phyloP scores from a whole-genome alignment of 352 stramenopile species.

The Pythium pyrilobum region DNA sequence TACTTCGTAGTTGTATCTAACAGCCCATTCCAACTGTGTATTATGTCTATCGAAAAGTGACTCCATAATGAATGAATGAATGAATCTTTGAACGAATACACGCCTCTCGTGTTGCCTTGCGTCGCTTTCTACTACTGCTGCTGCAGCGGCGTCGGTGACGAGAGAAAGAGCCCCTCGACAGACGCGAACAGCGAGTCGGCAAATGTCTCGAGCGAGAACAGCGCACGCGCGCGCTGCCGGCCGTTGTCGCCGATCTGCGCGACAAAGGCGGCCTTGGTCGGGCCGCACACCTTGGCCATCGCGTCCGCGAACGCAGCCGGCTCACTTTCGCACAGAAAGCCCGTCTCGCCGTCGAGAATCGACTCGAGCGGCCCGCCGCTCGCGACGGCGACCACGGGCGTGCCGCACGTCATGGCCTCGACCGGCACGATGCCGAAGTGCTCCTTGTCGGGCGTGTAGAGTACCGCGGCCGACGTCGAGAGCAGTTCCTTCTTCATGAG shows the following conservation, averaged over 20 bases:
- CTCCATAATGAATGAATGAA: no score
- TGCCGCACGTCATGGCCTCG: slow-evolving; percentile 95
- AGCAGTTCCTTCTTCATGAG: slow-evolving; percentile 85
- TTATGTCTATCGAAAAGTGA: no score
- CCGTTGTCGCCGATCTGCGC: slow-evolving; percentile 43
- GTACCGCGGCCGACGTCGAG: slow-evolving; percentile 73
- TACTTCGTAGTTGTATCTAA: no score
- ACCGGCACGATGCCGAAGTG: slow-evolving; percentile 99
- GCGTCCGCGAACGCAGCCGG: slow-evolving; percentile 50
- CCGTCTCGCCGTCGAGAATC: slow-evolving; percentile 84
- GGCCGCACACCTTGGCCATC: slow-evolving; percentile 56
- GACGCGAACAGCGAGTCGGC: slow-evolving; percentile 50
- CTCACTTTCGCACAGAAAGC: slow-evolving; percentile 70
- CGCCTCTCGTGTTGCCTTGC: no score
- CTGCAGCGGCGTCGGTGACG: no score
- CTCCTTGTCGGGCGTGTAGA: slow-evolving; percentile 97
- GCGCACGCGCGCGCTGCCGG: slow-evolving; percentile 38
- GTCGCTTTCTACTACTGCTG: neutral
- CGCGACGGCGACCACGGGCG: slow-evolving; percentile 92
- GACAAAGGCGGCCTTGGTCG: slow-evolving; percentile 22
- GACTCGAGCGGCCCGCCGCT: slow-evolving; percentile 97
- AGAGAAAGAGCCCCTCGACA: slow-evolving; percentile 33
- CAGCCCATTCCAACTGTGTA: no score
- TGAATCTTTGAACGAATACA: no score
- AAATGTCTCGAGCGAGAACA: slow-evolving; percentile 78